These are phyloP conservation scores for Talaromyces sp. DNA, from an alignment of 2,329 filamentous ascomycete species.

Conservation along the genomic window DNA sequence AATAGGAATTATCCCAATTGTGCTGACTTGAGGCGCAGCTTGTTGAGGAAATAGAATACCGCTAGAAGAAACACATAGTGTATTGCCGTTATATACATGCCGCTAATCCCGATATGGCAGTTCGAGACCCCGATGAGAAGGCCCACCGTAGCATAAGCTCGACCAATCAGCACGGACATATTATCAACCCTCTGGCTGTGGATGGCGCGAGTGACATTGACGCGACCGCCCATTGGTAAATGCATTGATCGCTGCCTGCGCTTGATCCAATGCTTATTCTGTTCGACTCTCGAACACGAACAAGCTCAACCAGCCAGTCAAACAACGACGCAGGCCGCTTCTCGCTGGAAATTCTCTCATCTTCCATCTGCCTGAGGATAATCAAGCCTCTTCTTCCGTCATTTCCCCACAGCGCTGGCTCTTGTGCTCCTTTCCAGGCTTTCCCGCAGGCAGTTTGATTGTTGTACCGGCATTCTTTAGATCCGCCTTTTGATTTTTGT, in stretches of 20 bases:
- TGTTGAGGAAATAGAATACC: not conserved
- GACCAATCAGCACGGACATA: not conserved
- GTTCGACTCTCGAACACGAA: not conserved
- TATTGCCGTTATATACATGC: not conserved
- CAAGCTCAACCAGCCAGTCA: not conserved
- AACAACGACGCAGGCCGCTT: not conserved
- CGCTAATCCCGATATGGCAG: not conserved
- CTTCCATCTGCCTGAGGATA: not conserved
- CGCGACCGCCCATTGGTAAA: not conserved
- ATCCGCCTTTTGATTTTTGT: not conserved
- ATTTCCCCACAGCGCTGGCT: not conserved
- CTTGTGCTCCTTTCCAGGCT: not conserved
- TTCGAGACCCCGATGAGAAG: not conserved
- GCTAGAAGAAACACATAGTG: constrained; percentile 3
- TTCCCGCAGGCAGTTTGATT: not conserved
- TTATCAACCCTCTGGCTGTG: not conserved
- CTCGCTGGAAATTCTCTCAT: not conserved
- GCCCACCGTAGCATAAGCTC: no score
- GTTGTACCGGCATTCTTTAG: not conserved
- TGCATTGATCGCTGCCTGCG: constrained; percentile 1
- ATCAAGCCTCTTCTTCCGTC: not conserved
- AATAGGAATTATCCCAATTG: not conserved
- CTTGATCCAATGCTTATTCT: constrained; percentile 2
- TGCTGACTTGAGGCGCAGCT: not conserved
- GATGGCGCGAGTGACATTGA: constrained; percentile 4